phyloP scores from a whole-genome alignment of 108 stramenopile species.

The Fragilariopsis cylindrus region DNA sequence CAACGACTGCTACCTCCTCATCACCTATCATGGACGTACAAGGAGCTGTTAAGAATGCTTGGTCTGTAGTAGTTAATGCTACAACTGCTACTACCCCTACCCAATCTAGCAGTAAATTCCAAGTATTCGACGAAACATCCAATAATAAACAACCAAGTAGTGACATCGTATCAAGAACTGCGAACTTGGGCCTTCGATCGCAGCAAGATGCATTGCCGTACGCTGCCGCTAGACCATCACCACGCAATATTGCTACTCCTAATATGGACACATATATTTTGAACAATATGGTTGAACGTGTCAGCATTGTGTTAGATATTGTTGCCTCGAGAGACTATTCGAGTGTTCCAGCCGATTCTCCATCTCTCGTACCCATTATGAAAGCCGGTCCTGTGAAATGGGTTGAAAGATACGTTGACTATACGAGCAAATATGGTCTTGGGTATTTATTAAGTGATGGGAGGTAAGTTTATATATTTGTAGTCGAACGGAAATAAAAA shows the following conservation, averaged over 20 bases:
- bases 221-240: not conserved
- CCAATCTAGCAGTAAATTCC: slow-evolving; percentile 15
- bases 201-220: not conserved
- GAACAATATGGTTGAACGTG: slow-evolving; percentile 40
- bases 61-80: slow-evolving; percentile 13
- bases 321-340: slow-evolving; percentile 32
- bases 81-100: slow-evolving; percentile 13
- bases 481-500: no score
- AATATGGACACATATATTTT: slow-evolving; percentile 30
- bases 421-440: slow-evolving; percentile 97
- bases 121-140: slow-evolving; percentile 41
- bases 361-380: slow-evolving; percentile 32
- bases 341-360: slow-evolving; percentile 39
- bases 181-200: slow-evolving; percentile 27
- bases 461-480: slow-evolving; percentile 40
- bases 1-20: not conserved
- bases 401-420: slow-evolving; percentile 97
- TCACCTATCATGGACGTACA: slow-evolving; percentile 24
- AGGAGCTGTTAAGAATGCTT: slow-evolving; percentile 23
- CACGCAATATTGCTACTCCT: not conserved
- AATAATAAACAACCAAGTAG: not conserved
- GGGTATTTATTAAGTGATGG: slow-evolving; percentile 95
- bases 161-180: slow-evolving; percentile 31
- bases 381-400: slow-evolving; percentile 74
- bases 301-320: slow-evolving; percentile 42